Conservation (phyloP, 306 rosid species). For the Cucurbita ficifolia region DNA sequence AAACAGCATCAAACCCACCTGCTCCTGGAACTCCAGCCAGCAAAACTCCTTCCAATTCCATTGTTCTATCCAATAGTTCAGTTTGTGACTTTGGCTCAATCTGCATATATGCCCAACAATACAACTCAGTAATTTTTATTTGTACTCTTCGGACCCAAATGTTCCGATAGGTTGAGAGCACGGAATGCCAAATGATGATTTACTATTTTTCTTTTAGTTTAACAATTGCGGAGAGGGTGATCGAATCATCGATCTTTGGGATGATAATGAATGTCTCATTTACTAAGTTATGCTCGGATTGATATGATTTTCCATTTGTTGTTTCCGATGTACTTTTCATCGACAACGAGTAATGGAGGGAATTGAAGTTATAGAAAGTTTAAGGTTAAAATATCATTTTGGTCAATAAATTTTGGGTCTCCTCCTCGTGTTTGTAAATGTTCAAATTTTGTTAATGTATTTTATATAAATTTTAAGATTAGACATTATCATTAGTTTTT, state of each 20-base stretch:
- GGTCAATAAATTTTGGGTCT: too few relatives aligned
- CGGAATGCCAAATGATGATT: background rate
- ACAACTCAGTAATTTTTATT: background rate
- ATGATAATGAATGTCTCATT: too few relatives aligned
- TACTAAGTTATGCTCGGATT: too few relatives aligned
- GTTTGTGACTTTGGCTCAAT: conserved; percentile 87
- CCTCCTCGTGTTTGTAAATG: too few relatives aligned
- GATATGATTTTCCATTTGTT: background rate
- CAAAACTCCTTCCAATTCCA: conserved; percentile 81
- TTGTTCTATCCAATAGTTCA: conserved; percentile 59
- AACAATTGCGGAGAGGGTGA: too few relatives aligned
- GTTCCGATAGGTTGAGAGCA: background rate
- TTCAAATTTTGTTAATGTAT: too few relatives aligned
- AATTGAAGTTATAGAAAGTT: background rate
- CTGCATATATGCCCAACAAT: conserved; percentile 22
- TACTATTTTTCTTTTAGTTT: background rate
- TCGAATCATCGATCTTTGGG: too few relatives aligned
- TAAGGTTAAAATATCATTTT: background rate
- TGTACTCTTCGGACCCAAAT: background rate
- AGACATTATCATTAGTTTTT: too few relatives aligned
- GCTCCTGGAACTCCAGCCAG: conserved; percentile 98
- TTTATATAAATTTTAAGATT: too few relatives aligned
- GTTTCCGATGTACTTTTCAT: background rate
- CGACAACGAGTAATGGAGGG: background rate
- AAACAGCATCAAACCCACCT: conserved; percentile 92